These are phyloP conservation scores for Aspergillus sclerotiicarbonarius DNA, from an alignment of 495 filamentous ascomycete genomes.

Conservation along the genomic window DNA sequence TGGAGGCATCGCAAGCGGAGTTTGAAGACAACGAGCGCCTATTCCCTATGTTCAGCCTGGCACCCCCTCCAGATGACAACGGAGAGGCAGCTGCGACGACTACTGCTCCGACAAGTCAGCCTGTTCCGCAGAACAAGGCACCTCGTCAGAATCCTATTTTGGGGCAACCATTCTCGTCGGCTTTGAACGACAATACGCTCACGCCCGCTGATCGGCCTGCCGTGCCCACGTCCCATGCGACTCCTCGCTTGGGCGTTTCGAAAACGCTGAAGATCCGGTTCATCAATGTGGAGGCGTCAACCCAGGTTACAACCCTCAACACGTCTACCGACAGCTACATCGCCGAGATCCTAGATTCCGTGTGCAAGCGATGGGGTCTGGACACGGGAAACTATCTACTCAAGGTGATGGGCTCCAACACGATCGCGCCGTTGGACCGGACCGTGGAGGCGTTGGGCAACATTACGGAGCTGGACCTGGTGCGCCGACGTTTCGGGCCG, in stretches of 20 bases:
- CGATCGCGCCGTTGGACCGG: constrained; percentile 79
- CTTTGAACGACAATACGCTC: constrained; percentile 53
- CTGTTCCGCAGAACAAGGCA: constrained; percentile 27
- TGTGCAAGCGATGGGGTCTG: constrained; percentile 83
- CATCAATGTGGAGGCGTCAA: constrained; percentile 64
- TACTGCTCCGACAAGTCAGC: constrained; percentile 40
- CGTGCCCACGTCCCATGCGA: constrained; percentile 54
- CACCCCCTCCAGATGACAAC: constrained; percentile 46
- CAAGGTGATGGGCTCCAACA: constrained; percentile 80
- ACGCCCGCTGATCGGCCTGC: constrained; percentile 64
- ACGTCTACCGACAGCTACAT: constrained; percentile 93
- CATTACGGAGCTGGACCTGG: constrained; percentile 80
- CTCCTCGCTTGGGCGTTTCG: constrained; percentile 70
- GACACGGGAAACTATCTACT: constrained; percentile 89
- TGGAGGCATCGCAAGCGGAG: constrained; percentile 73
- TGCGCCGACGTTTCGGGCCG: constrained; percentile 80
- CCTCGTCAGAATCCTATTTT: constrained; percentile 59
- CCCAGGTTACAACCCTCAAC: constrained; percentile 66
- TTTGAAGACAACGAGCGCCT: constrained; percentile 73
- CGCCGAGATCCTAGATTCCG: constrained; percentile 86
- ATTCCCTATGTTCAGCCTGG: constrained; percentile 68
- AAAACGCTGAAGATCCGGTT: constrained; percentile 86
- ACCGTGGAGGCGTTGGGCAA: constrained; percentile 86
- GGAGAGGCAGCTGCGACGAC: constrained; percentile 38
- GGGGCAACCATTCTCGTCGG: constrained; percentile 47